Evolutionary conservation across 1,139 yeast genomes (phyloP), one percentile per base, ranked within the genome.

Genomic region (Groenewaldozyma auringiensis): DNA sequence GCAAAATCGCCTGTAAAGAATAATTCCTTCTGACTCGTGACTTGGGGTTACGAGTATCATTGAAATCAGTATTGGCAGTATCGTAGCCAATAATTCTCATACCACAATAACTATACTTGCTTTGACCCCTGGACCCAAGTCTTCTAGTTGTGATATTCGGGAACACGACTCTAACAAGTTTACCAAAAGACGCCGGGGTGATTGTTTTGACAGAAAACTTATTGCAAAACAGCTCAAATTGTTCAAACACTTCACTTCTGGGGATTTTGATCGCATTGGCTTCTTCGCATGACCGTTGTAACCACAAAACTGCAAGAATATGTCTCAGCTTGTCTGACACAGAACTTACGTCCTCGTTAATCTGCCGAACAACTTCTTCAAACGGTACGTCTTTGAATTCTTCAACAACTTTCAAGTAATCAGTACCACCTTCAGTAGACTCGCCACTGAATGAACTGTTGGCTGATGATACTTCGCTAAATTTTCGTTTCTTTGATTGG

Each of bases 71-170:
- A n/a, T n/a, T n/a, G n/a, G n/a, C n/a, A n/a, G n/a, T n/a, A 13
- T 13, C 31, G 18, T 16, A 13, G 8, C 13, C 17, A 32, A 16
- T 13, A 6, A 32, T 32, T 55, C 75, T 76, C 44, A 88, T 71
- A 1, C 96, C 96, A 66, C 95, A 86, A 62, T 88, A 89, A 61
- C 88, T 95, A 62, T 89, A 88, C 59, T 86, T 85, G 18, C 92
- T 81, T 59, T 84, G 89, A 6, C 96, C 96, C 45, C 96, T 72
- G 66, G 83, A 81, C 11, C 96, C 97, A 49, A 88, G 69, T 50
- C 97, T 73, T 55, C 96, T 74, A 0, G 95, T 85, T 29, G 85
- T 81, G 52, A 87, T 70, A 47, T 72, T 72, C 1, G 96, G 96
- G 58, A 78, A 87, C 13, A 83, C 67, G 6, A 82, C 70, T 50